Conservation (phyloP, 345 rosid species). For the Eucalyptus viminalis region DNA sequence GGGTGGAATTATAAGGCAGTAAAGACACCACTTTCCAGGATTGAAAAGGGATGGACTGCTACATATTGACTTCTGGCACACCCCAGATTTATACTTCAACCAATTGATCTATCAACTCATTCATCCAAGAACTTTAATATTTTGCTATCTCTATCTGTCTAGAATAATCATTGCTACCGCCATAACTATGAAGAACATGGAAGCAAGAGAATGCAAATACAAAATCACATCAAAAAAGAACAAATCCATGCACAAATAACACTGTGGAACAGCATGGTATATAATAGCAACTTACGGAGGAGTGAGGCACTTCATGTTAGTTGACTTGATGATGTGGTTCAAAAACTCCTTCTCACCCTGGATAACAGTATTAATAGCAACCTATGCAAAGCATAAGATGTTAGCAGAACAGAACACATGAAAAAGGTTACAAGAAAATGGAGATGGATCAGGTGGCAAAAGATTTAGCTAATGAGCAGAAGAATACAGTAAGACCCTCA, state of each 20-base stretch:
- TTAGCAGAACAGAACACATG: neutral
- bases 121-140: neutral
- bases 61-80: neutral
- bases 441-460: neutral
- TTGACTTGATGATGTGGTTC: conserved; percentile 56
- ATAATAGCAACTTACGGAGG: conserved; percentile 40
- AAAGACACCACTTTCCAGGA: neutral
- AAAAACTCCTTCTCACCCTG: conserved; percentile 65
- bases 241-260: neutral
- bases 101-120: neutral
- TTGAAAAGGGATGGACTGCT: neutral
- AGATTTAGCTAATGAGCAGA: neutral
- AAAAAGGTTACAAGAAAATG: neutral
- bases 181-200: neutral
- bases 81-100: neutral
- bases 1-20: neutral
- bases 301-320: conserved; percentile 77
- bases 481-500: neutral
- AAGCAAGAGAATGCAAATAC: neutral
- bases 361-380: conserved; percentile 67
- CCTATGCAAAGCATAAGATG: conserved; percentile 18
- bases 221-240: neutral
- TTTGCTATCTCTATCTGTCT: neutral
- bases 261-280: neutral
- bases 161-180: neutral